These are phyloP conservation scores for Phyllosticta citribraziliensis DNA, from an alignment of 2,329 filamentous ascomycete species.

Conservation along the genomic window DNA sequence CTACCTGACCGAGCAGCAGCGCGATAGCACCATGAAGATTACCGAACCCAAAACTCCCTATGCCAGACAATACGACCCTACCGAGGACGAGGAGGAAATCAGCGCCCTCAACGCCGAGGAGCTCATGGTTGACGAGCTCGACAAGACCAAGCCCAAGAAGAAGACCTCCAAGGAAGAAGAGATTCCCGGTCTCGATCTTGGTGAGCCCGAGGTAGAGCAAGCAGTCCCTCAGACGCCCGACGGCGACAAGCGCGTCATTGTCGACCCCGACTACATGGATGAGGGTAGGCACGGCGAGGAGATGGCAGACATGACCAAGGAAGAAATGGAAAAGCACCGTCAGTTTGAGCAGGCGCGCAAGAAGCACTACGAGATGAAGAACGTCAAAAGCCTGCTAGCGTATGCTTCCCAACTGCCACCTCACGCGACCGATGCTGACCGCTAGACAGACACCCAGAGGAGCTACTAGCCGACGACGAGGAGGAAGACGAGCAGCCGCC, in stretches of 20 bases:
- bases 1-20: conserved; percentile 93
- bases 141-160: conserved; percentile 40
- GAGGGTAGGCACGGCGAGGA: conserved; percentile 49
- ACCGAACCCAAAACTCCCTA: conserved; percentile 97
- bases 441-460: conserved; percentile 28
- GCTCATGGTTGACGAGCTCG: conserved; percentile 58
- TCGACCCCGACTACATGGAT: conserved; percentile 44
- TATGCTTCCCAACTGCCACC: conserved; percentile 21
- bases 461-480: conserved; percentile 32
- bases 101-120: conserved; percentile 58
- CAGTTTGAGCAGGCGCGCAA: conserved; percentile 86
- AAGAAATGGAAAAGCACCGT: conserved; percentile 83
- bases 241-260: conserved; percentile 69
- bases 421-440: conserved; percentile 14
- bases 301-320: conserved; percentile 43
- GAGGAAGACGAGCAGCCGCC: conserved; percentile 21
- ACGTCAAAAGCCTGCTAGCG: conserved; percentile 81
- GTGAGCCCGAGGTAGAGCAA: conserved; percentile 62
- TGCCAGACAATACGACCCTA: conserved; percentile 80
- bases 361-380: conserved; percentile 98
- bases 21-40: conserved; percentile 95
- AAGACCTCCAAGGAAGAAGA: conserved; percentile 54
- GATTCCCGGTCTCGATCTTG: conserved; percentile 84
- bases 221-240: conserved; percentile 27
- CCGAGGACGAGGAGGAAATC: conserved; percentile 73